phyloP scores from a whole-genome alignment of 192 early-diverging fungal species.

The Jimgerdemannia flammicorona region DNA sequence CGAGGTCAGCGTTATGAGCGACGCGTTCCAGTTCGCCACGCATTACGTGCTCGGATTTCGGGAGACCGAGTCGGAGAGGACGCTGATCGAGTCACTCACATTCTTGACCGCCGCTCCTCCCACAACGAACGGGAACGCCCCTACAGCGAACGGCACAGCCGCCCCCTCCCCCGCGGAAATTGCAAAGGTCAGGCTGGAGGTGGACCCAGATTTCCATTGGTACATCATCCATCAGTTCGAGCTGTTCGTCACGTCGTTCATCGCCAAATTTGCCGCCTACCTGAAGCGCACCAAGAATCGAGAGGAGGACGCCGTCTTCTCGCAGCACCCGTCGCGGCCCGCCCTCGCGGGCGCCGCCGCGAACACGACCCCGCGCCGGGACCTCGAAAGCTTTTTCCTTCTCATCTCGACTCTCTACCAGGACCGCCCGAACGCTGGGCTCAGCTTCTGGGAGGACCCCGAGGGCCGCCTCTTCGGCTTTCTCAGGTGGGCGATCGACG shows the following conservation, averaged over 20 bases:
- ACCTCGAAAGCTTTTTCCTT: background rate
- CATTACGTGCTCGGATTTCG: background rate
- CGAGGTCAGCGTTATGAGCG: background rate
- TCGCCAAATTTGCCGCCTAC: conserved; percentile 51
- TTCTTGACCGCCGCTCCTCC: background rate
- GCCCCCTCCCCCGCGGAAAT: background rate
- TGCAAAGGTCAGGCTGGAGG: background rate
- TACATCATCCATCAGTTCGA: conserved; percentile 53
- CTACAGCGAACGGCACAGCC: background rate
- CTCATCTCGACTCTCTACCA: background rate
- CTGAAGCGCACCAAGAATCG: conserved; percentile 59
- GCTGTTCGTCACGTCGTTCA: conserved; percentile 45
- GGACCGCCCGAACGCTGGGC: background rate
- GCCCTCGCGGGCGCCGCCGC: background rate
- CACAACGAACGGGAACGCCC: background rate
- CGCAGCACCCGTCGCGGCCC: background rate
- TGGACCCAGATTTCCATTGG: conserved; percentile 30
- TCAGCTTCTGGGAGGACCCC: background rate
- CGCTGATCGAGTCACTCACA: background rate
- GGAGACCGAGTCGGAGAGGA: background rate
- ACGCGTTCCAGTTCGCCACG: background rate
- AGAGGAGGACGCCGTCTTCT: conserved; percentile 50
- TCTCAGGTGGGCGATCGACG: background rate
- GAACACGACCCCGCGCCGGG: background rate
- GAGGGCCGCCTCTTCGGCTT: background rate